These are phyloP conservation scores for Apiospora arundinis DNA, from an alignment of 2,329 filamentous ascomycete genomes.

Conservation along the genomic window DNA sequence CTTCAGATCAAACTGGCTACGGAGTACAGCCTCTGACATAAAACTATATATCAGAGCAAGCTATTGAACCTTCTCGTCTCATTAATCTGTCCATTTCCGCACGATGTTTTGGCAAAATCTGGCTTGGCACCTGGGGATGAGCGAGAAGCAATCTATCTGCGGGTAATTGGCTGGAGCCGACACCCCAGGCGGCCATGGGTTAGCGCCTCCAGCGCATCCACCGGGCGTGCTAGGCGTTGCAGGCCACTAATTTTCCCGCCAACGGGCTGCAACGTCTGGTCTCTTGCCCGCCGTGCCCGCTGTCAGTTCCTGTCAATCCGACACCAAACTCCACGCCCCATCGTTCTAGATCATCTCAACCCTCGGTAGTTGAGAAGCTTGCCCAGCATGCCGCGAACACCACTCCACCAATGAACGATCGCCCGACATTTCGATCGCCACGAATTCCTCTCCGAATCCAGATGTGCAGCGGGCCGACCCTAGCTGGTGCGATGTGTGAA, in stretches of 20 bases:
- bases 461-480: background rate
- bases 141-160: background rate
- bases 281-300: background rate
- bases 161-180: background rate
- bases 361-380: background rate
- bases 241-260: slow-evolving; percentile 2
- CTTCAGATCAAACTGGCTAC: background rate
- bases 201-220: slow-evolving; percentile 13
- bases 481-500: background rate
- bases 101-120: slow-evolving; percentile 2
- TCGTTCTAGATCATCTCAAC: background rate
- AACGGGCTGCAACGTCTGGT: background rate
- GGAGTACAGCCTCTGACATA: too few relatives aligned
- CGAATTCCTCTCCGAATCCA: background rate
- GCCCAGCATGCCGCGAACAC: background rate
- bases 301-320: slow-evolving; percentile 8
- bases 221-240: background rate
- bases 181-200: background rate
- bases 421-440: background rate
- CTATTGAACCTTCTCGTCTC: background rate
- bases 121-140: background rate
- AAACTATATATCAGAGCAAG: background rate
- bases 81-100: background rate
- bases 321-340: background rate
- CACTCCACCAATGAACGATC: background rate